phyloP scores from a whole-genome alignment of 2,329 filamentous ascomycete species.

The Epichloe gansuensis region DNA sequence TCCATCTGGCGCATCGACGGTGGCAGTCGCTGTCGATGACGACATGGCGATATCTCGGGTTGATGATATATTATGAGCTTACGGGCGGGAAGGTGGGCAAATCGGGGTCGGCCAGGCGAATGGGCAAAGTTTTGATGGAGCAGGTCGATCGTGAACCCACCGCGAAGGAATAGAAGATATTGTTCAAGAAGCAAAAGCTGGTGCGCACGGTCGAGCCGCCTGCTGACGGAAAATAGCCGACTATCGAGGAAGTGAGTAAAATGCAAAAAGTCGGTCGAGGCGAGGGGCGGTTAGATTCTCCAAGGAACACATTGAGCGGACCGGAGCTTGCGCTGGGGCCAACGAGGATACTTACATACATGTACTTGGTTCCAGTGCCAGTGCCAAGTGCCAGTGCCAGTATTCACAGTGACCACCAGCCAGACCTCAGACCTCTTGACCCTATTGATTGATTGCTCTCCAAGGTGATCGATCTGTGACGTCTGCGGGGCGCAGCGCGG shows the following conservation, averaged over 20 bases:
- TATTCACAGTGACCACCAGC: not conserved
- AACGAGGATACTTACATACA: no score
- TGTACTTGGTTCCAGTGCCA: no score
- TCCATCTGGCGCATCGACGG: slow-evolving; percentile 28
- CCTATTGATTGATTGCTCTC: no score
- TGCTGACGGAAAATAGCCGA: not conserved
- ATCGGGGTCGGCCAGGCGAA: not conserved
- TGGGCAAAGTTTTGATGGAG: not conserved
- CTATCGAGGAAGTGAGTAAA: not conserved
- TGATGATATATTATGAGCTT: not conserved
- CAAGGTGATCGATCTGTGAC: slow-evolving; percentile 2
- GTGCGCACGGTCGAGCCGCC: not conserved
- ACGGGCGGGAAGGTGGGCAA: not conserved
- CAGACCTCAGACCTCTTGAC: no score
- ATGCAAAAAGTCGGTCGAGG: not conserved
- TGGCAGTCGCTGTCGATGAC: slow-evolving; percentile 22
- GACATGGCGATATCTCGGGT: slow-evolving; percentile 19
- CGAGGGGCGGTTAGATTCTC: not conserved
- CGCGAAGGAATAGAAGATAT: not conserved
- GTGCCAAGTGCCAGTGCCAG: not conserved
- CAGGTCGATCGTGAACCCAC: not conserved
- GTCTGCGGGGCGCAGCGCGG: slow-evolving; percentile 3
- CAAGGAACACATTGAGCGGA: not conserved
- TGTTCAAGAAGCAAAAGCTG: not conserved
- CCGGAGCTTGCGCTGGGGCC: not conserved